These are phyloP conservation scores for Naganishia antarctica DNA, from an alignment of 768 basidiomycete species.

Conservation along the genomic window DNA sequence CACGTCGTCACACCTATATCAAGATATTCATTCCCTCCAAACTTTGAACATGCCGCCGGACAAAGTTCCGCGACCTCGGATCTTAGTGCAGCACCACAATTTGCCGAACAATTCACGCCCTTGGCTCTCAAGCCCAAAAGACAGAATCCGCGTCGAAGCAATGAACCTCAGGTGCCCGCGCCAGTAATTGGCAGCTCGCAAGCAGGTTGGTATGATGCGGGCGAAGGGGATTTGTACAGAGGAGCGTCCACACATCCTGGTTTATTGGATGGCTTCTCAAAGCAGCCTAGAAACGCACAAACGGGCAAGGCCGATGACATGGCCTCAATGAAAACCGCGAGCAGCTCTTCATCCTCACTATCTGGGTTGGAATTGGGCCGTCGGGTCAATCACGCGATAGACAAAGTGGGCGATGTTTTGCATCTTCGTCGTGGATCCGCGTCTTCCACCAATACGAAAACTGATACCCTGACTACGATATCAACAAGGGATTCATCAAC, in stretches of 20 bases:
- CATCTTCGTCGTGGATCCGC: slow-evolving; percentile 40
- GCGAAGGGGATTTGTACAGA: slow-evolving; percentile 16
- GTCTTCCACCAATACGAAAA: slow-evolving; percentile 26
- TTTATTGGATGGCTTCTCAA: slow-evolving; percentile 4
- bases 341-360: slow-evolving; percentile 33
- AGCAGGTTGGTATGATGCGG: slow-evolving; percentile 12
- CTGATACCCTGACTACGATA: slow-evolving; percentile 15
- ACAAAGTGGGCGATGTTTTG: slow-evolving; percentile 40
- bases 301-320: slow-evolving; percentile 31
- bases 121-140: slow-evolving; percentile 32
- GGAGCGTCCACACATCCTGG: slow-evolving; percentile 17
- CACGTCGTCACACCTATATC: not conserved
- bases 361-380: slow-evolving; percentile 41
- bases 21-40: not conserved
- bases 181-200: not conserved
- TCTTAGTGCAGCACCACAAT: slow-evolving; percentile 33
- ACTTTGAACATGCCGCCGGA: not conserved
- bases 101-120: slow-evolving; percentile 44
- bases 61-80: no score
- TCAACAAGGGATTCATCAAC: slow-evolving; percentile 25
- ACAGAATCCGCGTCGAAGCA: slow-evolving; percentile 30
- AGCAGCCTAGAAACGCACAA: slow-evolving; percentile 31
- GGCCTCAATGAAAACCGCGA: slow-evolving; percentile 10
- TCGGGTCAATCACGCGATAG: slow-evolving; percentile 37
- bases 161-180: slow-evolving; percentile 30